Evolutionary conservation across 495 filamentous ascomycete genomes (phyloP).

Genomic region (Parmelia sp.): DNA sequence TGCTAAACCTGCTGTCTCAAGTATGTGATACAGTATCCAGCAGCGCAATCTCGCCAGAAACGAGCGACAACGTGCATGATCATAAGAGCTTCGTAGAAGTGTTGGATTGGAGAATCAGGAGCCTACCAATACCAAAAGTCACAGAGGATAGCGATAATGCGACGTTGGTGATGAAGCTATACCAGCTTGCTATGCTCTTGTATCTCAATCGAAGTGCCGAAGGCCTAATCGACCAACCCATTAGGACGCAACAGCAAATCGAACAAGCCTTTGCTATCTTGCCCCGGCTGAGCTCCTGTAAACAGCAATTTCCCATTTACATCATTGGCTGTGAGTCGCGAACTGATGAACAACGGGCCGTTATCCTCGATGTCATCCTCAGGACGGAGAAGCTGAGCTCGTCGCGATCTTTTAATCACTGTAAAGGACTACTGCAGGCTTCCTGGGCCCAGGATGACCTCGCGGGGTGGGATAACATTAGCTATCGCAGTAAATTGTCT

Average conservation of each 20-base stretch:
- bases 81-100: not conserved
- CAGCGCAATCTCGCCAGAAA: not conserved
- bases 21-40: not conserved
- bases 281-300: not conserved
- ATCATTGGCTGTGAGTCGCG: not conserved
- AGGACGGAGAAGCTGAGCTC: not conserved
- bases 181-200: not conserved
- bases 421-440: not conserved
- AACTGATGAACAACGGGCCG: not conserved
- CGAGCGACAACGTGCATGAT: not conserved
- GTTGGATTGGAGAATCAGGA: not conserved
- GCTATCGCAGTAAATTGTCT: not conserved
- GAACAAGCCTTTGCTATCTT: not conserved
- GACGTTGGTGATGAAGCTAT: not conserved
- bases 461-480: not conserved
- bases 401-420: not conserved
- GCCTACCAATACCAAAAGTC: not conserved
- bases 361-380: not conserved
- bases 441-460: not conserved
- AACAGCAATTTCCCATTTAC: not conserved
- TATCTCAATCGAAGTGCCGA: not conserved
- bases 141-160: not conserved
- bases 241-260: not conserved
- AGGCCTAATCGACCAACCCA: not conserved
- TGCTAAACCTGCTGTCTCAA: not conserved